A percentile compares a stretch with the other conserved stretches of the same genome.
Evolutionary conservation across 2,329 filamentous ascomycete species (phyloP).

Genomic region (Monosporascus sp.): DNA sequence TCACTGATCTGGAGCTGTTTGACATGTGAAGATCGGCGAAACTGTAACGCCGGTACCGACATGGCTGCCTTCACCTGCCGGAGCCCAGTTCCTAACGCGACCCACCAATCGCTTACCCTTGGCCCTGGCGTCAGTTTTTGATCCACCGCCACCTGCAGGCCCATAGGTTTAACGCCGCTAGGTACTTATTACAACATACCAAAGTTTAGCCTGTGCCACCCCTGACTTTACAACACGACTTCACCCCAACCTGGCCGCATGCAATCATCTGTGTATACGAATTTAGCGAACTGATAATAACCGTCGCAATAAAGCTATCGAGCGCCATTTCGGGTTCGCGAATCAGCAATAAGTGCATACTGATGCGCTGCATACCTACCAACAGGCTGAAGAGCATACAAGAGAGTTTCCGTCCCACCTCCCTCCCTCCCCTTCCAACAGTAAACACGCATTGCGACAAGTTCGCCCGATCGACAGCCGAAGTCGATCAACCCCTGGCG

Average conservation of each 20-base stretch:
- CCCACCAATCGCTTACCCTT: neutral
- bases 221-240: neutral
- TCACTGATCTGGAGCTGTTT: neutral
- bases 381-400: too few relatives aligned
- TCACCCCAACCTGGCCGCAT: neutral
- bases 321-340: too few relatives aligned
- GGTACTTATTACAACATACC: neutral
- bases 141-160: neutral
- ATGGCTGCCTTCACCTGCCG: neutral
- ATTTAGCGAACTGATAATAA: too few relatives aligned
- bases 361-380: too few relatives aligned
- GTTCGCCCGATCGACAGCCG: neutral
- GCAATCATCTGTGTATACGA: neutral
- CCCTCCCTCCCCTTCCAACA: too few relatives aligned
- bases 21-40: neutral
- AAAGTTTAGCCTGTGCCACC: neutral
- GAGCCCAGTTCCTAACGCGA: too few relatives aligned
- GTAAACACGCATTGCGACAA: neutral
- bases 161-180: neutral
- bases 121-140: neutral
- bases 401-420: too few relatives aligned
- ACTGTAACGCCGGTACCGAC: neutral
- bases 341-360: too few relatives aligned
- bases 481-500: constrained; percentile 7
- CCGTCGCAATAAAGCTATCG: too few relatives aligned